These are phyloP conservation scores for Centella asiatica DNA, from an alignment of 129 eudicot species.

Conservation along the genomic window DNA sequence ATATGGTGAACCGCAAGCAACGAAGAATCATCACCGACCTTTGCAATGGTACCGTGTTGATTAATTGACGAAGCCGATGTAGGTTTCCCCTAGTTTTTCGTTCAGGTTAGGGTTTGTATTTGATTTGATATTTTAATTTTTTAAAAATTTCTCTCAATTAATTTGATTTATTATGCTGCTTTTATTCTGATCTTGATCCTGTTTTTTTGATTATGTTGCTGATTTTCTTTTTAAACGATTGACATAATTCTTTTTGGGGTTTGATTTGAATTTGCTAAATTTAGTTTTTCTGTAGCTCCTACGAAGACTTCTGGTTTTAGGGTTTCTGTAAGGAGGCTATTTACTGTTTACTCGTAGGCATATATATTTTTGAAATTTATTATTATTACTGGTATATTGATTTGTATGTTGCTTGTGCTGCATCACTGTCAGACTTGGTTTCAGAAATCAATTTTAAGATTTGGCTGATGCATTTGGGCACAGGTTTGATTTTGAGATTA, in stretches of 20 bases:
- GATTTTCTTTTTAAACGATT: neutral
- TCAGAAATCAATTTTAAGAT: neutral
- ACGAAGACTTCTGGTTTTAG: no score
- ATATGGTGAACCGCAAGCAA: neutral
- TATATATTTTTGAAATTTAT: neutral
- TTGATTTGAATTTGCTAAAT: no score
- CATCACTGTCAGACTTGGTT: neutral
- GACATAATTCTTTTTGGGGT: neutral
- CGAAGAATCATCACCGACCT: constrained; percentile 2
- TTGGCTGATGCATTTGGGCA: neutral
- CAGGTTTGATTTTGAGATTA: constrained; percentile 17
- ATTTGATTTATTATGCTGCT: neutral
- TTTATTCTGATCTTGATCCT: neutral
- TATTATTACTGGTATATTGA: neutral
- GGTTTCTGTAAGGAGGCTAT: no score
- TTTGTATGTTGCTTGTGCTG: neutral
- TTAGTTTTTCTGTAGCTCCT: no score
- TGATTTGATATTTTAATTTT: neutral
- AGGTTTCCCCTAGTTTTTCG: neutral
- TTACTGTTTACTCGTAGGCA: neutral
- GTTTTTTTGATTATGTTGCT: neutral
- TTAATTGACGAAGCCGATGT: neutral
- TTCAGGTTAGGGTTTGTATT: neutral
- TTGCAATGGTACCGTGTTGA: neutral
- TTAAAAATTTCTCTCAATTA: neutral